These are phyloP conservation scores for Trifolium repens DNA, from an alignment of 306 rosid genomes.

Conservation along the genomic window DNA sequence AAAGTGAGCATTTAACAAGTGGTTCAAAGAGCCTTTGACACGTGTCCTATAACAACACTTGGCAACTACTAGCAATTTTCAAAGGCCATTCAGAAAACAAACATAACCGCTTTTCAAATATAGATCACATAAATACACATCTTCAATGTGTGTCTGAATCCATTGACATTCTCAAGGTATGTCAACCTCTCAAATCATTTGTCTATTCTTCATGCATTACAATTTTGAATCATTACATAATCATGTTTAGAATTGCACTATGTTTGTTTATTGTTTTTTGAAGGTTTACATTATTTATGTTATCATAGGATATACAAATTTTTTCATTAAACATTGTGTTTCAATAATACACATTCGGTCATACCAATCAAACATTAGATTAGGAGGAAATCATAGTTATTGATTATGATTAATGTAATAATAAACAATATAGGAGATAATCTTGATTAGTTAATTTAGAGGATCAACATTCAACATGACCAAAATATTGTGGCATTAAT, in stretches of 20 bases:
- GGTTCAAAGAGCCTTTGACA: conserved; percentile 38
- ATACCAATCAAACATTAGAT: conserved; percentile 20
- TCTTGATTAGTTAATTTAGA: conserved; percentile 2
- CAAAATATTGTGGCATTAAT: background rate
- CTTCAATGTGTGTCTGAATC: conserved; percentile 34
- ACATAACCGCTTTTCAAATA: conserved; percentile 26
- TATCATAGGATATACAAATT: conserved; percentile 18
- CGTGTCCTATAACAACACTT: conserved; percentile 44
- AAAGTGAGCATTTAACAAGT: conserved; percentile 25
- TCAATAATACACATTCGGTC: background rate
- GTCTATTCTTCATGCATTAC: conserved; percentile 24
- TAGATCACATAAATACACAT: conserved; percentile 25
- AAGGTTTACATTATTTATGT: background rate
- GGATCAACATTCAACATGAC: conserved; percentile 8
- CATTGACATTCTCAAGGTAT: conserved; percentile 49
- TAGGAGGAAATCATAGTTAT: background rate
- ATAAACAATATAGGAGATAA: background rate
- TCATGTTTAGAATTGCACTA: conserved; percentile 5
- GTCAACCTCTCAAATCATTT: conserved; percentile 23
- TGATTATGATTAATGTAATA: background rate
- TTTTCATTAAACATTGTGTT: conserved; percentile 16
- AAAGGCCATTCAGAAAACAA: conserved; percentile 35
- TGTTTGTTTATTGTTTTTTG: conserved; percentile 25
- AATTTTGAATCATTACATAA: conserved; percentile 25
- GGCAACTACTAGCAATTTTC: conserved; percentile 44